These are phyloP conservation scores for Xylaria polymorpha DNA, from an alignment of 2,329 filamentous ascomycete species.

Conservation along the genomic window DNA sequence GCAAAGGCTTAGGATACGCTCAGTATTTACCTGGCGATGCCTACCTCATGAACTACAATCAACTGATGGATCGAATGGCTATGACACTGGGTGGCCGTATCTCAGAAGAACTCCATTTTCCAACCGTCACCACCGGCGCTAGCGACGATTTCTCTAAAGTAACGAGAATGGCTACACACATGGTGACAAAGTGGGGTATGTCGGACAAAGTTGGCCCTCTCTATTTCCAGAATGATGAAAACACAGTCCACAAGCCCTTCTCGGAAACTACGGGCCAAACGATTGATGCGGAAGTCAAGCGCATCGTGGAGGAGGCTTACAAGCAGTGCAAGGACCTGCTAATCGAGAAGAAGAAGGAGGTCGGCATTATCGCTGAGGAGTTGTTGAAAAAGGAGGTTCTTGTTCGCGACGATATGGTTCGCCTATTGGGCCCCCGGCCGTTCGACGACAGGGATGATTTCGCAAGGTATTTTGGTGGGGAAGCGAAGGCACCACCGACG, in stretches of 20 bases:
- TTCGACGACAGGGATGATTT: conserved; percentile 91
- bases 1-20: conserved; percentile 92
- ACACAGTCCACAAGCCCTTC: conserved; percentile 92
- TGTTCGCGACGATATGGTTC: conserved; percentile 89
- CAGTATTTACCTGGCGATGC: conserved; percentile 97
- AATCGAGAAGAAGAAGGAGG: conserved; percentile 84
- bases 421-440: conserved; percentile 84
- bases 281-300: conserved; percentile 90
- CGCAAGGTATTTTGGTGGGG: conserved; percentile 87
- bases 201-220: conserved; percentile 92
- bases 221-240: conserved; percentile 86
- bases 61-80: conserved; percentile 99
- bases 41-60: conserved; percentile 94
- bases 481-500: conserved; percentile 62
- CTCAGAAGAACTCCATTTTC: conserved; percentile 95
- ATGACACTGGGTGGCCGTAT: conserved; percentile 98
- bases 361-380: conserved; percentile 93
- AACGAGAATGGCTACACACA: conserved; percentile 91
- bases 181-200: conserved; percentile 99
- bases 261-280: conserved; percentile 91
- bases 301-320: conserved; percentile 93
- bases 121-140: conserved; percentile 93
- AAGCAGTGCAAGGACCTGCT: conserved; percentile 87
- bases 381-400: conserved; percentile 92
- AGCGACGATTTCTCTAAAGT: conserved; percentile 99